Percentiles rank a stretch among this genome's conserved stretches.
Evolutionary conservation across 2,329 filamentous ascomycete genomes (phyloP).

Genomic region (Teratosphaeria viscida): DNA sequence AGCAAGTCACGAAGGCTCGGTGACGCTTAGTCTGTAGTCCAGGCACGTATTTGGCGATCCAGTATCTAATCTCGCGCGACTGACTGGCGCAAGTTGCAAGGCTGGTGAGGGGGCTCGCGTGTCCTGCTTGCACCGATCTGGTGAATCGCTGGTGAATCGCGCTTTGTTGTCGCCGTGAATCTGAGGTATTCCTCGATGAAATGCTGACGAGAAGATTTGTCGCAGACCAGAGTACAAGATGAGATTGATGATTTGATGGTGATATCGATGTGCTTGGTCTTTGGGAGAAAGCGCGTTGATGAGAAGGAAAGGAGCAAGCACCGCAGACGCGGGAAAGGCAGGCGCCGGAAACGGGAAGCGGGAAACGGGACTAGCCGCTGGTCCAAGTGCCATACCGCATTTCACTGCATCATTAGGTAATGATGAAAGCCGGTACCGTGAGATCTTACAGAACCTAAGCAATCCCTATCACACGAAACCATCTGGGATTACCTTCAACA

Average conservation of each 20-base stretch:
- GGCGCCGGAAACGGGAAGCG: background rate
- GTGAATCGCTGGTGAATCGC: background rate
- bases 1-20: background rate
- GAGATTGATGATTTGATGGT: background rate
- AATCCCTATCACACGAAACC: slow-evolving; percentile 41
- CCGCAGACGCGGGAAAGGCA: background rate
- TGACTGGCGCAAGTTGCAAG: background rate
- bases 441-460: background rate
- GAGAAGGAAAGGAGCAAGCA: background rate
- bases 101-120: background rate
- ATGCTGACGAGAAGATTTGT: background rate
- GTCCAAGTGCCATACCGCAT: background rate
- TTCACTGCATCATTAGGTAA: background rate
- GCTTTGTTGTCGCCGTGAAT: background rate
- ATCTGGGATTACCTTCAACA: slow-evolving; percentile 60
- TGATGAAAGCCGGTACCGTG: background rate
- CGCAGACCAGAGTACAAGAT: background rate
- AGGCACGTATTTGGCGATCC: background rate
- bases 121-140: background rate
- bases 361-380: background rate
- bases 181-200: background rate
- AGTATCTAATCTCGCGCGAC: background rate
- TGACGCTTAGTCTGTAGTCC: background rate
- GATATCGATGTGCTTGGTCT: background rate
- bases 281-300: background rate